A percentile compares a stretch with the other conserved stretches of the same genome.
phyloP scores from a whole-genome alignment of 1,139 yeast species.

The Protomyces lactucae-debilis region DNA sequence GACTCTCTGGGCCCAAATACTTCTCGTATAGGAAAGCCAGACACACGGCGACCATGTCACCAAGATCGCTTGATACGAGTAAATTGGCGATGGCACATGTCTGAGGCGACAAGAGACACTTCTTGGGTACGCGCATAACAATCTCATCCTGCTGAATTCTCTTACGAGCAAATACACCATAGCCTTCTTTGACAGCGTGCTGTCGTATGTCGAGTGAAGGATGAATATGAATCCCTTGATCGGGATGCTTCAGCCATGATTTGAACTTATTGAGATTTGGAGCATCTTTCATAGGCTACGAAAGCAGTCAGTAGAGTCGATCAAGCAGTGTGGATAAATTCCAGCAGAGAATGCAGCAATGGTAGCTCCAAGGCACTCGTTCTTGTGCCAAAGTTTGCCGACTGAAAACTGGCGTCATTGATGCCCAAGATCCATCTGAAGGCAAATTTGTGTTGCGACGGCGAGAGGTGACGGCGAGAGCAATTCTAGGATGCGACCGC shows the following conservation, averaged over 20 bases:
- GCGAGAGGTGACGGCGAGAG: too few relatives aligned
- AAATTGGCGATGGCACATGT: constrained; percentile 63
- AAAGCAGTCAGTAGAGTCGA: not conserved
- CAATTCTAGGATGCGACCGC: too few relatives aligned
- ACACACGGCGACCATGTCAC: constrained; percentile 62
- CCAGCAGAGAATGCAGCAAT: too few relatives aligned
- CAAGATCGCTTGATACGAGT: constrained; percentile 47
- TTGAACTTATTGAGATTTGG: not conserved
- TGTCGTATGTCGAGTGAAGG: not conserved
- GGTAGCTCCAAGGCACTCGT: too few relatives aligned
- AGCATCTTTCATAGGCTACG: not conserved
- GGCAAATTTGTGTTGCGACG: too few relatives aligned
- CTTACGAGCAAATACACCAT: constrained; percentile 15
- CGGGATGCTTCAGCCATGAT: constrained; percentile 3
- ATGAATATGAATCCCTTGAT: constrained; percentile 3
- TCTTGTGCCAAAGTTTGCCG: too few relatives aligned
- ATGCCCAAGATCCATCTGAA: too few relatives aligned
- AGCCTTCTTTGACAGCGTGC: not conserved
- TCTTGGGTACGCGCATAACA: constrained; percentile 31
- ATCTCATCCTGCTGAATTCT: constrained; percentile 2
- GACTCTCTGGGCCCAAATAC: constrained; percentile 53
- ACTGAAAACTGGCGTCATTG: too few relatives aligned
- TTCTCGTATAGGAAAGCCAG: constrained; percentile 69
- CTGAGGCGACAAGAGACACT: constrained; percentile 29
- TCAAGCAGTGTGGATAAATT: too few relatives aligned